Evolutionary conservation across 495 filamentous ascomycete species (phyloP).

Genomic region (Xylaria palmicola): DNA sequence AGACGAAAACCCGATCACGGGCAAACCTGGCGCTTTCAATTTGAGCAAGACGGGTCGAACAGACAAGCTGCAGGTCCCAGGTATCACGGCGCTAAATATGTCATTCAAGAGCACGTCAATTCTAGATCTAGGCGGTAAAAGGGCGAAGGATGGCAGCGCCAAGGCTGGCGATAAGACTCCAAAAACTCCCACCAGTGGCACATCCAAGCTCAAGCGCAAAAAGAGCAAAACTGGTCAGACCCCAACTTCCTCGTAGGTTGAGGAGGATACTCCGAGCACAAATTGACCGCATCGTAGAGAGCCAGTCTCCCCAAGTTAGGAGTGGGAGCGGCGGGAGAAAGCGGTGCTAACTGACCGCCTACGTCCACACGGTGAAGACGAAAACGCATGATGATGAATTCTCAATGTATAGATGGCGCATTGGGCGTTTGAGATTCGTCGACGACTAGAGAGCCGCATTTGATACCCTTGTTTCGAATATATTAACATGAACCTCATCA

Average conservation of each 20-base stretch:
- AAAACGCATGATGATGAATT: background rate
- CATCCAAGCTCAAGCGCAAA: slow-evolving; percentile 51
- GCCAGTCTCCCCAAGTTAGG: background rate
- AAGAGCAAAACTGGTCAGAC: slow-evolving; percentile 54
- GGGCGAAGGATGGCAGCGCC: slow-evolving; percentile 26
- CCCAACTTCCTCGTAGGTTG: slow-evolving; percentile 26
- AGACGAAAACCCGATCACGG: slow-evolving; percentile 86
- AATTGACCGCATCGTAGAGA: too few species aligned
- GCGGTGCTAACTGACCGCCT: background rate
- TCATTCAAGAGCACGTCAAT: slow-evolving; percentile 32
- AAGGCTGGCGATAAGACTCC: slow-evolving; percentile 46
- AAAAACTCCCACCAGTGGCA: slow-evolving; percentile 44
- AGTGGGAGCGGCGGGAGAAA: background rate
- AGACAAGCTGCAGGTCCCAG: slow-evolving; percentile 32
- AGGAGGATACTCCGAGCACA: background rate
- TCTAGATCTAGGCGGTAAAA: slow-evolving; percentile 31
- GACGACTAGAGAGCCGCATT: background rate
- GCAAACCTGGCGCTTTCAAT: slow-evolving; percentile 83
- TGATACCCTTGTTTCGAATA: slow-evolving; percentile 13
- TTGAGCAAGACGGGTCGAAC: slow-evolving; percentile 61
- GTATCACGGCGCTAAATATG: slow-evolving; percentile 36
- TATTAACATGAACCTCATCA: background rate
- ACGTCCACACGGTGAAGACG: background rate
- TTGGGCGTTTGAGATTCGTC: background rate
- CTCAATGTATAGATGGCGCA: background rate